Percentiles rank a stretch among this genome's conserved stretches.
These are phyloP conservation scores for Saraca asoca DNA, from an alignment of 331 rosid species.

Conservation along the genomic window DNA sequence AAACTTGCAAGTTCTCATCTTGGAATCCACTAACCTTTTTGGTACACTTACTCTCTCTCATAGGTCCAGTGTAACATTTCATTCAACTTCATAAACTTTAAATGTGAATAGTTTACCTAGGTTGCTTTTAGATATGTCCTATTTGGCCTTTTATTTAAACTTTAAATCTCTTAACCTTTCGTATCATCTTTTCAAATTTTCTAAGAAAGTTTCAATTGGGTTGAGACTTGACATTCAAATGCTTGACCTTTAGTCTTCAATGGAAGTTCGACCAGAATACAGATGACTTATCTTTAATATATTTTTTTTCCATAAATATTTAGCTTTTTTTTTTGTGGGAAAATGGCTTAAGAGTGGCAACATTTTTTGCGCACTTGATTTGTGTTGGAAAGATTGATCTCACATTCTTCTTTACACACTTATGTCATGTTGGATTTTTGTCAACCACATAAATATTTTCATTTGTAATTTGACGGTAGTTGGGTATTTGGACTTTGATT, in stretches of 20 bases:
- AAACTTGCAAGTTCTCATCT: constrained; percentile 41
- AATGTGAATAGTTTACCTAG: constrained; percentile 48
- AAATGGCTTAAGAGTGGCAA: too few species aligned
- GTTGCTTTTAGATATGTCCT: constrained; percentile 36
- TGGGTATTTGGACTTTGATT: too few species aligned
- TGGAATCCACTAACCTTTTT: constrained; percentile 37
- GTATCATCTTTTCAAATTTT: constrained; percentile 38
- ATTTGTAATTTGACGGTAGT: too few species aligned
- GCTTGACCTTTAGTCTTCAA: constrained; percentile 63
- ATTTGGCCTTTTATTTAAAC: constrained; percentile 39
- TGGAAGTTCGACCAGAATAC: too few species aligned
- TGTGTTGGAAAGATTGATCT: too few species aligned
- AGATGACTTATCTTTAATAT: too few species aligned
- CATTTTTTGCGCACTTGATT: too few species aligned
- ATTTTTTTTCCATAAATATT: too few species aligned
- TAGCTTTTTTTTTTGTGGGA: too few species aligned
- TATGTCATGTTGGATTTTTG: too few species aligned
- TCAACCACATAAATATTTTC: too few species aligned
- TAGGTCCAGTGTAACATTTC: constrained; percentile 47
- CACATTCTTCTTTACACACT: too few species aligned
- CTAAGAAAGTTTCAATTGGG: constrained; percentile 22
- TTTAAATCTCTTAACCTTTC: constrained; percentile 50
- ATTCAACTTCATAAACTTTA: constrained; percentile 52
- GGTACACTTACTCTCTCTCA: constrained; percentile 45
- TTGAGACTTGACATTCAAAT: constrained; percentile 35